Evolutionary conservation across 2,329 filamentous ascomycete species (phyloP).

Genomic region (Sporothrix pallida): DNA sequence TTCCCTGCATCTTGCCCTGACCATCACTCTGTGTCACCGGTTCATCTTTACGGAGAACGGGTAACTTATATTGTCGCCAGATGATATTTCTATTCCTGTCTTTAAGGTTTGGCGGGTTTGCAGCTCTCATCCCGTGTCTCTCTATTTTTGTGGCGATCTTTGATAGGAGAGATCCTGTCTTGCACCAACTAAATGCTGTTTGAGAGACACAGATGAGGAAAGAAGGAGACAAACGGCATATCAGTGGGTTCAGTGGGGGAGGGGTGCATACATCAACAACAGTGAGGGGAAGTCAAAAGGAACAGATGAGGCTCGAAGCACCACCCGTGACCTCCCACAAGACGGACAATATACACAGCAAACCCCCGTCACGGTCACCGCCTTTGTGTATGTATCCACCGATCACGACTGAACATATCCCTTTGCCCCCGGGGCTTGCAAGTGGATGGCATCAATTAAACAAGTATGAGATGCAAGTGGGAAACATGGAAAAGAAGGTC

Average conservation of each 20-base stretch:
- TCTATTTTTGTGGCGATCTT: constrained; percentile 16
- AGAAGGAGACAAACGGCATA: neutral
- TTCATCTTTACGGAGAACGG: neutral
- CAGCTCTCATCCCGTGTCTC: constrained; percentile 22
- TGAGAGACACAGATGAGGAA: neutral
- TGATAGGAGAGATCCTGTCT: neutral
- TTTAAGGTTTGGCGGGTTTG: constrained; percentile 30
- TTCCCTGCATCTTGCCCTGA: neutral
- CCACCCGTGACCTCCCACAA: neutral
- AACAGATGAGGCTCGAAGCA: neutral
- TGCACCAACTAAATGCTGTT: neutral
- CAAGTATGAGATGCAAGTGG: neutral
- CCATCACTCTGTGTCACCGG: neutral
- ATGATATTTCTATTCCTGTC: constrained; percentile 26
- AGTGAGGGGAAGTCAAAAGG: neutral
- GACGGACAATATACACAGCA: neutral
- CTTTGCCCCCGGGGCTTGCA: neutral
- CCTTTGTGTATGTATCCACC: neutral
- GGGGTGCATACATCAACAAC: constrained; percentile 17
- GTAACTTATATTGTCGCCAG: neutral
- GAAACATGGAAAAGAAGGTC: neutral
- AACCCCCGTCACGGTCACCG: neutral
- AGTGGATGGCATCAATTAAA: neutral
- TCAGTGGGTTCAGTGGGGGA: constrained; percentile 16
- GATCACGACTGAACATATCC: neutral